phyloP scores from a whole-genome alignment of 2,329 filamentous ascomycete genomes.

The Penicillium sp. region DNA sequence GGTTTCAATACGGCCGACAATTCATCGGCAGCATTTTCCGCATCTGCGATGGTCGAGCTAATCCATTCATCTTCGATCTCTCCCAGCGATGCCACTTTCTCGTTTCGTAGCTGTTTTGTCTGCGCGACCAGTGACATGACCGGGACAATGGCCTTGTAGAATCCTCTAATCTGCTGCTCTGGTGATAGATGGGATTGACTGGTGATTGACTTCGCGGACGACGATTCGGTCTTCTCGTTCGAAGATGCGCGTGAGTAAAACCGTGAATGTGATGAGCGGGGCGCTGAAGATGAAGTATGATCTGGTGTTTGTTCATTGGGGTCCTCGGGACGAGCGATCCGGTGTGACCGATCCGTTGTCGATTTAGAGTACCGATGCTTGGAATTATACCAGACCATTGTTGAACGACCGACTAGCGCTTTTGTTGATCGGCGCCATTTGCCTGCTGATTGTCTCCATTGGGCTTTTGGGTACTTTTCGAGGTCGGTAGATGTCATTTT shows the following conservation, averaged over 20 bases:
- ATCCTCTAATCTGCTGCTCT: conserved; percentile 10
- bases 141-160: conserved; percentile 9
- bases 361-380: conserved; percentile 13
- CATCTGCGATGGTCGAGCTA: conserved; percentile 27
- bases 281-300: background rate
- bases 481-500: conserved; percentile 11
- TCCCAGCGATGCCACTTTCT: conserved; percentile 10
- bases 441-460: conserved; percentile 6
- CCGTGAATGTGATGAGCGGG: background rate
- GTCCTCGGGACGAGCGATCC: background rate
- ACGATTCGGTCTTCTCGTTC: background rate
- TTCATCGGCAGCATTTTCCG: conserved; percentile 34
- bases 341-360: conserved; percentile 11
- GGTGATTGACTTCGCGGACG: background rate
- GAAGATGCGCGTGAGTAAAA: conserved; percentile 4
- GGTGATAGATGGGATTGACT: background rate
- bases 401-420: conserved; percentile 10
- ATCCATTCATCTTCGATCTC: conserved; percentile 28
- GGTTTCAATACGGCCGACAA: conserved; percentile 25
- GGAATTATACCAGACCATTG: conserved; percentile 10
- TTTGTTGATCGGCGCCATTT: conserved; percentile 19
- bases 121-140: conserved; percentile 2
- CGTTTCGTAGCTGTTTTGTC: conserved; percentile 11
- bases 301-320: background rate
- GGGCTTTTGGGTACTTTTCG: conserved; percentile 1